phyloP scores from a whole-genome alignment of 2,329 filamentous ascomycete species.

The Epicoccum nigrum region DNA sequence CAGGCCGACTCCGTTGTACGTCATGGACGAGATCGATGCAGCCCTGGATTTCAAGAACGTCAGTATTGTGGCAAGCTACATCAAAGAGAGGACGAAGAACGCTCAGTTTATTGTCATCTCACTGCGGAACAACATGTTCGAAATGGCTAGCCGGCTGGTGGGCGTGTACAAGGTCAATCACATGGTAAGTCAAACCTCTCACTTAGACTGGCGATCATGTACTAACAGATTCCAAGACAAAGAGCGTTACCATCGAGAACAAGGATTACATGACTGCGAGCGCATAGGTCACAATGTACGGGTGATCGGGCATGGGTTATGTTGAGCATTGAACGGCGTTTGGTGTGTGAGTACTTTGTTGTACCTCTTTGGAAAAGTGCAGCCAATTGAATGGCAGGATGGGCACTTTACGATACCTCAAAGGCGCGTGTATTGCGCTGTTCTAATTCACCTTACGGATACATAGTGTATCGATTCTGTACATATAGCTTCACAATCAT shows the following conservation, averaged over 20 bases:
- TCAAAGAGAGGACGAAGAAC: constrained; percentile 99
- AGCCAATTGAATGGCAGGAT: not conserved
- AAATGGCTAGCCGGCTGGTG: constrained; percentile 91
- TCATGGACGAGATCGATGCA: constrained; percentile 99
- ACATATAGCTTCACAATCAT: not conserved
- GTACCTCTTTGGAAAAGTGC: not conserved
- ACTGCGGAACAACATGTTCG: constrained; percentile 99
- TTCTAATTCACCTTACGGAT: not conserved
- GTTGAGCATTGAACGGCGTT: constrained; percentile 11
- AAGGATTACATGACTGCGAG: constrained; percentile 51
- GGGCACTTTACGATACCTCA: constrained; percentile 1
- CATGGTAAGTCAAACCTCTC: constrained; percentile 63
- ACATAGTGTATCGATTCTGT: not conserved
- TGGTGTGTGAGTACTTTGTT: not conserved
- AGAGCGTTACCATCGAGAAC: constrained; percentile 61
- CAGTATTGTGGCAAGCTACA: constrained; percentile 97
- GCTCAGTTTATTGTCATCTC: constrained; percentile 99
- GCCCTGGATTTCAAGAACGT: constrained; percentile 98
- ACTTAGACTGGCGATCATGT: not conserved
- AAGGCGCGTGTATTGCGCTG: not conserved
- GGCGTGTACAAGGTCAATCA: constrained; percentile 99
- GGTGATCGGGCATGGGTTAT: not conserved
- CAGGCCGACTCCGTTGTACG: constrained; percentile 95
- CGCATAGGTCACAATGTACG: constrained; percentile 12
- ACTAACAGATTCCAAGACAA: constrained; percentile 51